A percentile compares a stretch with the other conserved stretches of the same genome.
These are phyloP conservation scores for Aspergillus sparsus DNA, from an alignment of 495 filamentous ascomycete species.

Conservation along the genomic window DNA sequence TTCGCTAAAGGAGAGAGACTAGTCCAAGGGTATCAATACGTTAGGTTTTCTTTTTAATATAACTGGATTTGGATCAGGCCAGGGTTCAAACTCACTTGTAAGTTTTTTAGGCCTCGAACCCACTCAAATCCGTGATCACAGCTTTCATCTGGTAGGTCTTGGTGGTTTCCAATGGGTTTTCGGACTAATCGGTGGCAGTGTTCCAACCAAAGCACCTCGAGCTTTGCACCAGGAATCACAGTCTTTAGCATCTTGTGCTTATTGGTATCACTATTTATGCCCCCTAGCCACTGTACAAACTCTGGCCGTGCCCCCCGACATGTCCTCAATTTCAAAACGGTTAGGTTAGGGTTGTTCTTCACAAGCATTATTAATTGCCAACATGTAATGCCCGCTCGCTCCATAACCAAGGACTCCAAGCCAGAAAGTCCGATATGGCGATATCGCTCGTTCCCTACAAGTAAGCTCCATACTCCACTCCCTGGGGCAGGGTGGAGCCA, in stretches of 20 bases:
- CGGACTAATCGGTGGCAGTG: conserved; percentile 28
- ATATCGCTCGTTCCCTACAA: conserved; percentile 30
- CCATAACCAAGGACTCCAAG: conserved; percentile 33
- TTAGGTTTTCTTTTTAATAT: too few species aligned
- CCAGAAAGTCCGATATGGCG: conserved; percentile 23
- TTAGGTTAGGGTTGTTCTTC: conserved; percentile 32
- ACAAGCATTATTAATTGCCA: conserved; percentile 40
- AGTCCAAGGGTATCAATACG: not conserved
- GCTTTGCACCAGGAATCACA: conserved; percentile 25
- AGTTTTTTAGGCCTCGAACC: conserved; percentile 27
- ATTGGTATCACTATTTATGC: conserved; percentile 23
- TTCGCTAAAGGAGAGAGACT: conserved; percentile 40
- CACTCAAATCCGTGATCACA: conserved; percentile 32
- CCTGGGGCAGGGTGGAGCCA: conserved; percentile 33
- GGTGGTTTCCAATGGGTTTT: conserved; percentile 10
- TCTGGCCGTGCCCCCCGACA: conserved; percentile 36
- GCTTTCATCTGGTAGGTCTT: conserved; percentile 7
- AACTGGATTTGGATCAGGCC: too few species aligned
- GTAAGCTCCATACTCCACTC: conserved; percentile 36
- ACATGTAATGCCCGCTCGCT: conserved; percentile 37
- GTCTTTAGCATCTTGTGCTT: conserved; percentile 11
- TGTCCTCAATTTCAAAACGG: conserved; percentile 32
- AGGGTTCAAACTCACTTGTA: conserved; percentile 26
- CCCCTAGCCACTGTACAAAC: conserved; percentile 38
- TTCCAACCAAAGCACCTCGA: conserved; percentile 34